Percentiles rank a stretch among this genome's conserved stretches.
These are phyloP conservation scores for Yamadazyma atmosphaerica DNA, from an alignment of 1,139 yeast genomes.

Conservation along the genomic window DNA sequence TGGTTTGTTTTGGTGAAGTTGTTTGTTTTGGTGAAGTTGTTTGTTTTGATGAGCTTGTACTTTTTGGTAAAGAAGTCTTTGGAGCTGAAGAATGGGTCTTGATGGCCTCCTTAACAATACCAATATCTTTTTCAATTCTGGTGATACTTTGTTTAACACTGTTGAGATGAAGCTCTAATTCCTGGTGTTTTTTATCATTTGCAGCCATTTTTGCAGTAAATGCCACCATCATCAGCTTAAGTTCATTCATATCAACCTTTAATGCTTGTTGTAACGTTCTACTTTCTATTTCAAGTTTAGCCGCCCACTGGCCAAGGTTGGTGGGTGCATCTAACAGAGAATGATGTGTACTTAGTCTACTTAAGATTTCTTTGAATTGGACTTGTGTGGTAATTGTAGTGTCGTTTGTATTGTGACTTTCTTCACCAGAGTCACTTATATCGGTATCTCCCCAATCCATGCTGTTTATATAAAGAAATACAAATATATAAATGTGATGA, in stretches of 20 bases:
- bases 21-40: no score
- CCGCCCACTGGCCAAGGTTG: constrained; percentile 25
- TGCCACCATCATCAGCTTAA: constrained; percentile 1
- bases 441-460: neutral
- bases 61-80: no score
- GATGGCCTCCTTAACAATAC: no score
- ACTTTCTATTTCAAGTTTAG: constrained; percentile 34
- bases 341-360: neutral
- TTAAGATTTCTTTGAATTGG: neutral
- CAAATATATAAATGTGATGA: no score
- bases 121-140: no score
- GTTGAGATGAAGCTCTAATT: neutral
- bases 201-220: neutral
- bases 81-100: no score
- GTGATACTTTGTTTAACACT: no score
- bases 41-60: no score
- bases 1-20: no score
- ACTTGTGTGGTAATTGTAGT: neutral
- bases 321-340: neutral
- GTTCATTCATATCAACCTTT: constrained; percentile 4
- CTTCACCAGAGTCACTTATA: neutral
- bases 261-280: constrained; percentile 24
- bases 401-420: neutral
- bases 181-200: neutral
- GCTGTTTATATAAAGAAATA: no score